phyloP scores from a whole-genome alignment of 1,139 yeast species.

The Arxiozyma bovina region DNA sequence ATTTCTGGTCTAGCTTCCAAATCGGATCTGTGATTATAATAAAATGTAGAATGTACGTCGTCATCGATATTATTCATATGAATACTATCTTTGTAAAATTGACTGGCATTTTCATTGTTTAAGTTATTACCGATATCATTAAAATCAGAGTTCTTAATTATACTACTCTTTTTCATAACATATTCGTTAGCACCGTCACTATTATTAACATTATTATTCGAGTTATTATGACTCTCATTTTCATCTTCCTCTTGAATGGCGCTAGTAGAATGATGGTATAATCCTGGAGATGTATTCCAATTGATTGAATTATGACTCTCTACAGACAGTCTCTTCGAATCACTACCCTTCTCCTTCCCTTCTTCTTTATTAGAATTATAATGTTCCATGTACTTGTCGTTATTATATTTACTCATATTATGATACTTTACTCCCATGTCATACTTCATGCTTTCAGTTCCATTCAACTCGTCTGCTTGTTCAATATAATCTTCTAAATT shows the following conservation, averaged over 20 bases:
- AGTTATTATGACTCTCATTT: neutral
- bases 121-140: neutral
- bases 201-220: neutral
- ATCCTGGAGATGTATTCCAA: conserved; percentile 1
- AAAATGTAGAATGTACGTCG: conserved; percentile 29
- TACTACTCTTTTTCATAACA: neutral
- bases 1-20: conserved; percentile 26
- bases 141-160: neutral
- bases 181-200: neutral
- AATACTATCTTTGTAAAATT: neutral
- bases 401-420: neutral
- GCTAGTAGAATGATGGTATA: conserved; percentile 5
- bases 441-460: neutral
- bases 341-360: conserved; percentile 1
- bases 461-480: conserved; percentile 4
- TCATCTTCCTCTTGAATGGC: conserved; percentile 10
- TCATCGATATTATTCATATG: conserved; percentile 11
- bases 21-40: conserved; percentile 25
- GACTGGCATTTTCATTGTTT: neutral
- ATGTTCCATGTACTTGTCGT: neutral
- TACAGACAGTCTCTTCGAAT: conserved; percentile 5
- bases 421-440: neutral
- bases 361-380: neutral
- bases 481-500: conserved; percentile 53
- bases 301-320: neutral